Evolutionary conservation across 2,329 filamentous ascomycete genomes (phyloP), one percentile per base, ranked within the genome.

Genomic region (Fusarium buxicola): DNA sequence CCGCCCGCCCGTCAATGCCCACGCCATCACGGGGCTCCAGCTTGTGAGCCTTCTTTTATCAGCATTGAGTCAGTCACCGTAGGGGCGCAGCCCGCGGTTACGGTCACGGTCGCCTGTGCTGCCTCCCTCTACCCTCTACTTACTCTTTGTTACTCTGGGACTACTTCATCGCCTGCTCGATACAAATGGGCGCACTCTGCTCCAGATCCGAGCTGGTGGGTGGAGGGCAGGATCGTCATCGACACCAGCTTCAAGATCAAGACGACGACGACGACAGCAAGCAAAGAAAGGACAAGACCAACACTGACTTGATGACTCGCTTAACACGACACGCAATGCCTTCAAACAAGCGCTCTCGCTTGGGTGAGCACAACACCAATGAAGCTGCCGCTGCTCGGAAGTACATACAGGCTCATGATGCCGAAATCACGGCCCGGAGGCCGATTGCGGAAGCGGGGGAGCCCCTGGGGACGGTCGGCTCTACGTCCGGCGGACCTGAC

Each of bases 181-280:
- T 51, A 57, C 70, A 71, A 69, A 71, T 71, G 69, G 69, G 69
- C 63, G 66, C 59, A 30, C 64, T 71, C 55, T 71, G 69, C 67
- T 71, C 69, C 30, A 58, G 65, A 38, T 60, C 69, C n/a, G 57
- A 57, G 28, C 38, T 30, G 31, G 59, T 40, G n/a, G 66, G 54
- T 40, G 52, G 51, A 52, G 59, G 41, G 25, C 56, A 47, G 25
- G 34, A 30, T 39, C 46, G 39, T 39, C 49, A 48, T 21, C 49
- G 32, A 13, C 53, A 52, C 28, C 45, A 51, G n/a, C 24, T 32
- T 16, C 50, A 58, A 27, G 35, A 62, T 16, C 50, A 58, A 27
- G 35, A 62, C 36, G 40, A 57, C 27, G 24, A 39, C 45, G 15
- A 58, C 21, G 15, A 58, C 21, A 49, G 31, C 30, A 44, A 66